These are phyloP conservation scores for Gymnopilus junonius DNA, from an alignment of 768 basidiomycete genomes.

Conservation along the genomic window DNA sequence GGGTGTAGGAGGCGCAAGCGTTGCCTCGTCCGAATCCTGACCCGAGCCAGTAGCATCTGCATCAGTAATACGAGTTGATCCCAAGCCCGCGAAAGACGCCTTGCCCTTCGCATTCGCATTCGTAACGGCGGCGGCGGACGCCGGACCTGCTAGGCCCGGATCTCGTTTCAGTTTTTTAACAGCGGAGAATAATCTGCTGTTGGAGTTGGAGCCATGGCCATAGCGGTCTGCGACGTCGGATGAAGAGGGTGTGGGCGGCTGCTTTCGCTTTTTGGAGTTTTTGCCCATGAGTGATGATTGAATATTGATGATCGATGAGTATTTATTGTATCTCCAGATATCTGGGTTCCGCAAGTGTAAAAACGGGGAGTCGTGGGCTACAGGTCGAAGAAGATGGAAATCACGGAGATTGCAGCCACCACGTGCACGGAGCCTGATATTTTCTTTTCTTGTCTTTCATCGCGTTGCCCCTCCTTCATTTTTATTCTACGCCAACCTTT, in stretches of 20 bases:
- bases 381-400: no score
- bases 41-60: neutral
- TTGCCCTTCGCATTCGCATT: neutral
- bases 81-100: neutral
- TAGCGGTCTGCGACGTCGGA: neutral
- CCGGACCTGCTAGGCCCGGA: neutral
- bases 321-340: neutral
- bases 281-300: slow-evolving; percentile 30
- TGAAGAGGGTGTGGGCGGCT: neutral
- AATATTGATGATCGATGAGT: slow-evolving; percentile 22
- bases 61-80: neutral
- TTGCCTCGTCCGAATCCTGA: neutral
- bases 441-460: no score
- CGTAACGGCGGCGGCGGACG: neutral
- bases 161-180: slow-evolving; percentile 22
- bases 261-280: slow-evolving; percentile 28
- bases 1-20: neutral
- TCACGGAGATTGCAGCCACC: no score
- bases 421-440: no score
- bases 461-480: no score
- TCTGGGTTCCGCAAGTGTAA: no score
- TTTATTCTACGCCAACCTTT: no score
- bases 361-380: no score
- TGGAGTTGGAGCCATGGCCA: no score
- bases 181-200: neutral